Evolutionary conservation across 75 land plant species (phyloP), one percentile per base, ranked within the genome.

Genomic region (Picea glauca): DNA sequence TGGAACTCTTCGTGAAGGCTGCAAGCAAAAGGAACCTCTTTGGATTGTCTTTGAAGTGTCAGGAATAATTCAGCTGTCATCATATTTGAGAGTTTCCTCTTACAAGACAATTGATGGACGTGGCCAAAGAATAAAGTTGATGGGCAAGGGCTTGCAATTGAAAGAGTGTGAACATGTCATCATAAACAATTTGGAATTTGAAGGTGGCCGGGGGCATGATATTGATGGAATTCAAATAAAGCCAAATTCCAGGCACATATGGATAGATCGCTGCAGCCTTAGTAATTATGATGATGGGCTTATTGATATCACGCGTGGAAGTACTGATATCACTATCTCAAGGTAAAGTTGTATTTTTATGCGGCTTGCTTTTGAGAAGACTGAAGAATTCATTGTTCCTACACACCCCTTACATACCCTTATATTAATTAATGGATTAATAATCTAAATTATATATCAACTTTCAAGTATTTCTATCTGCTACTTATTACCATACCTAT

Each of bases 11-110:
- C 89, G 99, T 3, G 88, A 87, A n/a, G 99, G 85, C 58, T 97
- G 99, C 78, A 91, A 90, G 21, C 75, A 60, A 60, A 93, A 88
- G 35, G 88, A 91, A 63, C 99, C 99, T 1, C 92, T 97, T n/a
- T 97, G 99, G 99, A 93, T 97, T 68, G 88, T 95, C 23, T 97
- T 97, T 89, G 92, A 95, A 80, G 88, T 97, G 32, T 95, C 99
- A 26, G 98, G 98, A 66, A 91, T 87, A 13, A 97, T 97, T 77
- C 76, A 84, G 3, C 89, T 97, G 12, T 83, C 80, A 15, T 85
- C 93, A 17, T 80, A 78, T 78, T 68, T 93, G 82, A 85, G 84
- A 66, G 98, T 97, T 7, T 88, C 93, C 26, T 93, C 95, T 1
- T 90, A 90, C 79, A 97, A 97, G 79, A 97, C 99, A 8, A 85